phyloP scores from a whole-genome alignment of 371 early-diverging fungal genomes.

The Mortierella sp. region DNA sequence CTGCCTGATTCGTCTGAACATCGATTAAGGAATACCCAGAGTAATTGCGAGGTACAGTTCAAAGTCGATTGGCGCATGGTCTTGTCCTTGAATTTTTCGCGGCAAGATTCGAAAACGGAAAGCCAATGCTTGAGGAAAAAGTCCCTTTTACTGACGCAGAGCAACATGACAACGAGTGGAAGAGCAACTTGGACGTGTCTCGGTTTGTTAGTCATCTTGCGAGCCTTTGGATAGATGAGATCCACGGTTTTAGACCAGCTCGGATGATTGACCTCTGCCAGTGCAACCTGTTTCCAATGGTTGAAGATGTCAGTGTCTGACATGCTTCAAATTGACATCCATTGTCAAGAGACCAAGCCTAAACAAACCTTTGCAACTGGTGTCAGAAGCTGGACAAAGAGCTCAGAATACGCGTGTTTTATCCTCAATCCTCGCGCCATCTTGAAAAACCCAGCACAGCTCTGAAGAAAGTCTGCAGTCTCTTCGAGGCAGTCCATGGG shows the following conservation, averaged over 20 bases:
- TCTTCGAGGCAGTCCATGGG: constrained; percentile 94
- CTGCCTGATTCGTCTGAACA: constrained; percentile 57
- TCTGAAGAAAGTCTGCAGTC: constrained; percentile 90
- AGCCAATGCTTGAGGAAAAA: constrained; percentile 88
- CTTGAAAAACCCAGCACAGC: constrained; percentile 88
- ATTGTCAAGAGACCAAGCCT: background rate
- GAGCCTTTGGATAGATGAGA: constrained; percentile 87
- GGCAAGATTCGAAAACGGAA: constrained; percentile 78
- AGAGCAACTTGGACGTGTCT: constrained; percentile 83
- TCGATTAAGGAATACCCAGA: constrained; percentile 95
- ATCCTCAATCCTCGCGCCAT: constrained; percentile 83
- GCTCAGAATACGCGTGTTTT: constrained; percentile 90
- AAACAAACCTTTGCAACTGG: constrained; percentile 85
- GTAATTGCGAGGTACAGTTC: constrained; percentile 81
- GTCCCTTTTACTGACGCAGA: constrained; percentile 91
- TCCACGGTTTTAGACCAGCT: constrained; percentile 94
- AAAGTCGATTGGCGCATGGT: constrained; percentile 70
- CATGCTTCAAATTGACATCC: background rate
- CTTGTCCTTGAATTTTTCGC: constrained; percentile 81
- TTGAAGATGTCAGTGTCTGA: background rate
- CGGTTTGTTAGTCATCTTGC: constrained; percentile 89
- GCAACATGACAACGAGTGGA: constrained; percentile 86
- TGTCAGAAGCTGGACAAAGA: constrained; percentile 89
- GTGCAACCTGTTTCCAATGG: constrained; percentile 69
- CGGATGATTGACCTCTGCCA: constrained; percentile 95